Base-by-base conservation (phyloP, 352 stramenopile species). In the Phytophthora sp. region DNA sequence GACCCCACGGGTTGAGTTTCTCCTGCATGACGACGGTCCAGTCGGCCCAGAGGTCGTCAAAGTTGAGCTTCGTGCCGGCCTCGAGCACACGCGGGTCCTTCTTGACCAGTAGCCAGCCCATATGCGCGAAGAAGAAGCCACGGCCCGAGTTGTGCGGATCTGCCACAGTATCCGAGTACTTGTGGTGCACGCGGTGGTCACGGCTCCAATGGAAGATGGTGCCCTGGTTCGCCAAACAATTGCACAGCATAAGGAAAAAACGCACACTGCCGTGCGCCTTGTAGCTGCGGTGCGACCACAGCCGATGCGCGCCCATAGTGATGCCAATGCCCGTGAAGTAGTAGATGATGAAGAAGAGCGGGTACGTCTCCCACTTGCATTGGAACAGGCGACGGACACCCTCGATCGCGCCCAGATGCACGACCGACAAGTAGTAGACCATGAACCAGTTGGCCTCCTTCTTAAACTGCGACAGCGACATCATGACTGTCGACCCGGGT, bases 71-170 rank as follows among this genome's bases (percentile, higher is more conserved):
- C 15, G 82, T 88, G 39, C 89, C 87, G 33, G 88, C 88, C 24
- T 95, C 89, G 24, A 97, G 73, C 53, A 99, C 94, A 33, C 88
- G 86, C 2, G 83, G 80, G 77, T 99, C 91, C 77, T 99, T 99
- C 84, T 99, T 99, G 23, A 99, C 83, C 30, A 99, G 89, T 12
- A 99, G 75, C 98, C 98, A 99, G 52, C 98, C 98, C 86, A 99
- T 98, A 84, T 99, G 98, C 9, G 98, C 91, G 72, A 98, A 99
- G 86, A 99, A 99, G 72, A 99, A 99, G 41, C 98, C 98, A n/a
- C 96, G 86, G 24, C 81, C 96, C 8, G 98, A 98, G 78, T 99
- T 91, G 84, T 99, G 97, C 44, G 93, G 93, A 60, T 98, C 92
- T 4, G 88, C 88, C 18, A 90, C 78, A 15, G 95, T 98, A 77